Base-by-base conservation (phyloP, 306 rosid genomes). In the Aeschynomene evenia region DNA sequence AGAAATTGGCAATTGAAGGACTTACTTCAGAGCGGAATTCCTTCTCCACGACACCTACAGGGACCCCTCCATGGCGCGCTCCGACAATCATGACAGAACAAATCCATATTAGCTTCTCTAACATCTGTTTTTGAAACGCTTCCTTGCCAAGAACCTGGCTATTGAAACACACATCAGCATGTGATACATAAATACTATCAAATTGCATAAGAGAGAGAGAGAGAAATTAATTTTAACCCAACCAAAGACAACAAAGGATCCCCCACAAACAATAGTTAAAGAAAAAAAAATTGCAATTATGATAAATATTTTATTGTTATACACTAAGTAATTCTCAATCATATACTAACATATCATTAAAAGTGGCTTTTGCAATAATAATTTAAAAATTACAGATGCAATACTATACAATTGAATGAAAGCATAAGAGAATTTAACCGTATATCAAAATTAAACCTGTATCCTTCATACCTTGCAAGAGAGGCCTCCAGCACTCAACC, bases 71-170 rank as follows among this genome's bases (percentile, higher is more conserved):
- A 73, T 87, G 88, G 72, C 96, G 96, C 56, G 96, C 83, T 81
- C 99, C 97, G 28, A 91, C 99, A 76, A 94, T 95, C 99, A 94
- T 94, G 80, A 91, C 87, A 12, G 99, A 84, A 28, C 80, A 88
- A 76, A 94, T 91, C 99, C 99, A 94, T 80, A 94, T 91, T 60
- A 94, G 82, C 87, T 94, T 94, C 85, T 94, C 99, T 34, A 91
- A 78, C 97, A 91, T 94, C 83, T 91, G 97, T 74, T 88, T 94
- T 65, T 85, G 89, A 81, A 94, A 91, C 14, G 83, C 89, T 68
- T 91, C 92, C 88, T 85, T 84, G 28, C 72, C 85, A n/a, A 91
- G 88, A 81, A 94, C 86, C 99, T 91, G 76, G 24, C 54, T 68
- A 65, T 75, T 14, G 43, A 34, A 52, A 50, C 61, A 79, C 20